Evolutionary conservation across 2,329 filamentous ascomycete genomes (phyloP).

Genomic region (Neopestalotiopsis sp.): DNA sequence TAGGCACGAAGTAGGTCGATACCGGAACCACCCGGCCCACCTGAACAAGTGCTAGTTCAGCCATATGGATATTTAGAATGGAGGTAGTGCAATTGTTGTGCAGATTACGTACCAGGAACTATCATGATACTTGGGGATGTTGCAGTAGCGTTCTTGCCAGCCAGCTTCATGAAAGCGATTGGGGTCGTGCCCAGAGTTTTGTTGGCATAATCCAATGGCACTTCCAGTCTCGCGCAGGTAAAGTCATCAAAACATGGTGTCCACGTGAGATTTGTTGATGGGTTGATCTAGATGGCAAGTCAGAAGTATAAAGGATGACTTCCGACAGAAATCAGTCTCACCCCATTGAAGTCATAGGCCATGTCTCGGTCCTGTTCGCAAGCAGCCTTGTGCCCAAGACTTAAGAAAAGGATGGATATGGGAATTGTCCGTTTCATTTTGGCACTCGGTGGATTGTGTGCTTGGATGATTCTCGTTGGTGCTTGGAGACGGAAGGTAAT

Average conservation of each 20-base stretch:
- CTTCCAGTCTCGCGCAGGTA: constrained; percentile 34
- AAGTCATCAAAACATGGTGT: constrained; percentile 37
- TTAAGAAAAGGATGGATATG: constrained; percentile 24
- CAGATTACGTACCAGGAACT: constrained; percentile 30
- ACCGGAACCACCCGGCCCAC: constrained; percentile 43
- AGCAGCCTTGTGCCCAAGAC: constrained; percentile 28
- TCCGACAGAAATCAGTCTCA: constrained; percentile 18
- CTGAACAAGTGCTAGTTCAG: constrained; percentile 23
- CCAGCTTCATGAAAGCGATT: constrained; percentile 35
- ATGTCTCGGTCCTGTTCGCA: constrained; percentile 24
- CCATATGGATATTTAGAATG: background rate
- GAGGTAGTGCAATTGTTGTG: constrained; percentile 5
- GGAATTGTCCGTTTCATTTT: constrained; percentile 22
- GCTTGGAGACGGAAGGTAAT: constrained; percentile 7
- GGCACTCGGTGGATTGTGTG: background rate
- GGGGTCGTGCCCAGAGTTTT: constrained; percentile 31
- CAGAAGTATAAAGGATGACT: constrained; percentile 13
- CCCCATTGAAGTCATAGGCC: constrained; percentile 28
- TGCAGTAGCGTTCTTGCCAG: constrained; percentile 35
- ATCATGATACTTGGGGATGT: constrained; percentile 34
- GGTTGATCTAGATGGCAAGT: constrained; percentile 29
- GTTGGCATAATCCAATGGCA: constrained; percentile 37
- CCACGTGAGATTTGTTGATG: constrained; percentile 38
- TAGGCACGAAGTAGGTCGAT: constrained; percentile 33
- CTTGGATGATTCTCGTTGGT: constrained; percentile 15